Base-by-base conservation (phyloP, 192 early-diverging fungal species). In the Borealophlyctis nickersoniae region DNA sequence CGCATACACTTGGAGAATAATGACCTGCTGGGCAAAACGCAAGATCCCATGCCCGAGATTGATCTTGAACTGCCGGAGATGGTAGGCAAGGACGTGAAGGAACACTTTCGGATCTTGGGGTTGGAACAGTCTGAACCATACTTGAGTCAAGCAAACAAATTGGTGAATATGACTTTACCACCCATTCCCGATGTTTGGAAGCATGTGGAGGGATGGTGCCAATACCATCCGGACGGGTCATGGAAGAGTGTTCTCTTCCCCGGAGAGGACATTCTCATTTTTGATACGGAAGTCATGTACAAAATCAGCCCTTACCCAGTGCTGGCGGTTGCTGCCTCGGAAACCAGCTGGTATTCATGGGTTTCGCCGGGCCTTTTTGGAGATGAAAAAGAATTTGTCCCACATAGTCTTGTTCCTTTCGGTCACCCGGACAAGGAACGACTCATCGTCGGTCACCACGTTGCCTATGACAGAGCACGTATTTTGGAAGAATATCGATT, bases 311-410 rank as follows among this genome's bases (percentile, higher is more conserved):
- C 82, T 29, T 91, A 80, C 36, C 89, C 96, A 16, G 77, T 90
- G 2, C 77, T 98, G 61, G 96, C 96, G 0, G 79, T 81, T 2
- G 96, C 93, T 0, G 79, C 78, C 19, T 91, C 92, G 0, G 56
- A 63, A 7, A 69, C 77, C 22, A 82, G 83, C 3, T 98, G 96
- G 96, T 98, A 97, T 70, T 74, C 84, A 24, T 98, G 96, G 96
- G 79, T 88, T 19, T 90, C 94, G 22, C 93, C 96, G n/a, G 86
- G 85, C 64, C 64, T 95, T n/a, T 68, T 74, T 24, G 69, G 59
- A 13, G 23, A 53, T 19, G 62, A 56, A 35, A 39, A n/a, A 29
- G 39, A 72, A 9, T 60, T 52, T 34, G 7, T 35, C 14, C 49
- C 77, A 16, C 70, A 78, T 29, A 66, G 77, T 56, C 69, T 95